Evolutionary conservation across 495 filamentous ascomycete species (phyloP).

Genomic region (Parathielavia appendiculata): DNA sequence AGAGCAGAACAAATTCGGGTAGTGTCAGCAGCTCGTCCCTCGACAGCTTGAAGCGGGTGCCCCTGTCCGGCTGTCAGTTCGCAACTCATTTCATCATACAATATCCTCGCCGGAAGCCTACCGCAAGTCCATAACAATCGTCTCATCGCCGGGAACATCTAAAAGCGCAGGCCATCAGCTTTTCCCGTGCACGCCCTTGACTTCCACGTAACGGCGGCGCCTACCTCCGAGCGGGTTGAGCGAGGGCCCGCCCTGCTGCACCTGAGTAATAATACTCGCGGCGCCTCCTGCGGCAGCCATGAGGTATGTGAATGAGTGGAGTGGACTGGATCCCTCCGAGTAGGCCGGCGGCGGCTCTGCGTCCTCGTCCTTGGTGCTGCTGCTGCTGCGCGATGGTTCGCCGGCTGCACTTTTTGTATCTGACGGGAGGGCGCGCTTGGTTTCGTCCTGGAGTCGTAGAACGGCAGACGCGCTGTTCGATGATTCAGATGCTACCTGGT

Average conservation of each 20-base stretch:
- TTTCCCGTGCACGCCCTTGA: conserved; percentile 5
- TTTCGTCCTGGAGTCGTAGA: conserved; percentile 53
- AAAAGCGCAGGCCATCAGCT: conserved; percentile 6
- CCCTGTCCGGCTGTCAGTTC: conserved; percentile 51
- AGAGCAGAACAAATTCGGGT: conserved; percentile 96
- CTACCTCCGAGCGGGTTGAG: conserved; percentile 85
- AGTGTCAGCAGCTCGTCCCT: conserved; percentile 91
- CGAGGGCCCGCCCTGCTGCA: conserved; percentile 84
- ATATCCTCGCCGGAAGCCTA: conserved; percentile 37
- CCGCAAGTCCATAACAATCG: conserved; percentile 91
- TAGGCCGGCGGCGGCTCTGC: conserved; percentile 93
- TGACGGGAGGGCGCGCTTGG: conserved; percentile 73
- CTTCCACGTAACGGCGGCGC: neutral
- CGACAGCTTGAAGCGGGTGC: conserved; percentile 86
- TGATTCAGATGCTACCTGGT: conserved; percentile 40
- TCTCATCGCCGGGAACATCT: conserved; percentile 90
- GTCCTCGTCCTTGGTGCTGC: conserved; percentile 61
- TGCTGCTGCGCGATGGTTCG: conserved; percentile 51
- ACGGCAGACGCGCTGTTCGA: conserved; percentile 29
- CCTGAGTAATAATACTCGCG: conserved; percentile 97
- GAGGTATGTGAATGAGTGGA: conserved; percentile 90
- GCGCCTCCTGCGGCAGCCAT: conserved; percentile 97
- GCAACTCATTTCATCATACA: neutral
- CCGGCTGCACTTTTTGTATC: conserved; percentile 61
- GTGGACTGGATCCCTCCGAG: conserved; percentile 86